Percentiles rank a stretch among this genome's conserved stretches.
These are phyloP conservation scores for Pythium grandisporangium DNA, from an alignment of 352 stramenopile species.

Conservation along the genomic window DNA sequence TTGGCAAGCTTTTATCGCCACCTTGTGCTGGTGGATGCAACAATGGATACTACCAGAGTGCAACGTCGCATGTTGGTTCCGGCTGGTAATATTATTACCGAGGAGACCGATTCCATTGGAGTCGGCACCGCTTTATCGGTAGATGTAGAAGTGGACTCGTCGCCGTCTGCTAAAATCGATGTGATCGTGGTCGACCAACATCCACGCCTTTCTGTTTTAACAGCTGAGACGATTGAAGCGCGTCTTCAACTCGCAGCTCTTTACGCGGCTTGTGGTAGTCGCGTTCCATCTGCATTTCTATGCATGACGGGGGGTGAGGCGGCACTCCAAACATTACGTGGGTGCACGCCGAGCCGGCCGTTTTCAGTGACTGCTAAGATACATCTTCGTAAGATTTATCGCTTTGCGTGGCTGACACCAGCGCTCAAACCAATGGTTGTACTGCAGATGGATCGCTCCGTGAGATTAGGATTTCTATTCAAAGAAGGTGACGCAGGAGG, in stretches of 20 bases:
- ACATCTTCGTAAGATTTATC: constrained; percentile 13
- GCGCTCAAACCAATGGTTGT: constrained; percentile 23
- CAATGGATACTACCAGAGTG: constrained; percentile 7
- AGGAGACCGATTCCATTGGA: not conserved
- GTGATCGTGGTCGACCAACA: constrained; percentile 27
- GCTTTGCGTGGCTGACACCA: constrained; percentile 28
- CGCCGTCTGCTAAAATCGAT: no score
- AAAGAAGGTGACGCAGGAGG: not conserved
- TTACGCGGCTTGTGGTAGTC: constrained; percentile 15
- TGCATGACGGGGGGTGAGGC: constrained; percentile 40
- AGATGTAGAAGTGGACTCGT: no score
- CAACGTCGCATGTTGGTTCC: constrained; percentile 23
- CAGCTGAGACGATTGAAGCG: constrained; percentile 21
- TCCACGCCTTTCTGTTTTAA: constrained; percentile 18
- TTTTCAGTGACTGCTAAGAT: constrained; percentile 18
- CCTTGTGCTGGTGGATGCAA: constrained; percentile 13
- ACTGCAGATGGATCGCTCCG: constrained; percentile 15
- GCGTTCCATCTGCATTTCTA: constrained; percentile 18
- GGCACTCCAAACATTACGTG: constrained; percentile 25
- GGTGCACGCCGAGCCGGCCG: constrained; percentile 22
- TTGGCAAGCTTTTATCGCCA: constrained; percentile 29
- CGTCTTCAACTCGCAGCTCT: constrained; percentile 31
- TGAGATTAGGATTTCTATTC: constrained; percentile 4
- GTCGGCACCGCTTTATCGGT: no score
- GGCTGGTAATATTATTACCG: constrained; percentile 15